Conservation (phyloP, 139 green algal species). For the Closterium sp. region DNA sequence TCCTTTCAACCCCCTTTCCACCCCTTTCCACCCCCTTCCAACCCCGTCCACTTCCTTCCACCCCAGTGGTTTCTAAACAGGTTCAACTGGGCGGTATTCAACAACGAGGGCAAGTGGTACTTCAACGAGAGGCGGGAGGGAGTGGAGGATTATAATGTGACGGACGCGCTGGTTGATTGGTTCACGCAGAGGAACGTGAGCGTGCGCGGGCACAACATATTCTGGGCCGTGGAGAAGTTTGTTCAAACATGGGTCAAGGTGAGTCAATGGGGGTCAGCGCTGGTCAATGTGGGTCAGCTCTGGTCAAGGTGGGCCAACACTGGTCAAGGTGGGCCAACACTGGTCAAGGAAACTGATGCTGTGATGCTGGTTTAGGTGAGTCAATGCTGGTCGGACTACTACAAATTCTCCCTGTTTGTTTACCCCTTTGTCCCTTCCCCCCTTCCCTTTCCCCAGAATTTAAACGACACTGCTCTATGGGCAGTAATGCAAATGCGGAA, state of each 20-base stretch:
- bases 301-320: background rate
- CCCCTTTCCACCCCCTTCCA: background rate
- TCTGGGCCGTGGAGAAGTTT: slow-evolving; percentile 29
- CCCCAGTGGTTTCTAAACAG: slow-evolving; percentile 15
- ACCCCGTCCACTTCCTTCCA: background rate
- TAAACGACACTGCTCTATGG: background rate
- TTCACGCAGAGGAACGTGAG: background rate
- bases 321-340: no score
- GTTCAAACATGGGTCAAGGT: slow-evolving; percentile 50
- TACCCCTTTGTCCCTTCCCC: no score
- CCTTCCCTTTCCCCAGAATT: no score
- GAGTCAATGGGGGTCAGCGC: background rate
- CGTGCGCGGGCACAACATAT: slow-evolving; percentile 38
- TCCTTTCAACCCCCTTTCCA: background rate
- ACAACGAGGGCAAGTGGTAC: slow-evolving; percentile 53
- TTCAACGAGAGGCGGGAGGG: slow-evolving; percentile 19
- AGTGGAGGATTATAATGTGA: slow-evolving; percentile 15
- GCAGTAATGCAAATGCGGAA: background rate
- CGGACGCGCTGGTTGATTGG: slow-evolving; percentile 11
- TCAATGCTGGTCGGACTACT: no score
- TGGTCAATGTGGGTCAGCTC: no score
- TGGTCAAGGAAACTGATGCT: background rate
- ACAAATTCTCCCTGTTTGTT: no score
- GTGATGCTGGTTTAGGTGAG: background rate
- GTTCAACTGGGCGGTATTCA: slow-evolving; percentile 43